Evolutionary conservation across 176 grass and related monocot species (phyloP), one percentile per base, ranked within the genome.

Genomic region (Zizania latifolia): DNA sequence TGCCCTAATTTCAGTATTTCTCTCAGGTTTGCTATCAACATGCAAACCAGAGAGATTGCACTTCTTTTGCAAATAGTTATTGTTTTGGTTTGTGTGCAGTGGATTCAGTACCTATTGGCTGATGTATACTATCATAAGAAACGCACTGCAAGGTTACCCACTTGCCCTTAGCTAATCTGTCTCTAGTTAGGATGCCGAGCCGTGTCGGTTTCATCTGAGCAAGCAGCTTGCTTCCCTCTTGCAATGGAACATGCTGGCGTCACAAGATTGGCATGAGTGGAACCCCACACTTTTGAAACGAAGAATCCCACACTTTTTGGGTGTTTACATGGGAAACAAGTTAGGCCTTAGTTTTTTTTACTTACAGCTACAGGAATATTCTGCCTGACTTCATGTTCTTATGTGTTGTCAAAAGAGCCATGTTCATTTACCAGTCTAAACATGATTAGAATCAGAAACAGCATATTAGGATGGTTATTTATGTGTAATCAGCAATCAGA

Each of bases 181-280:
- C 40, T 67, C 10, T 53, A 21, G 31, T 48, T 82, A 53, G 50
- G 79, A 82, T 73, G 50, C 10, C n/a, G 56, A 73, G 51, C 27
- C 32, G 67, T 82, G 38, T 21, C 0, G 10, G 60, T 83, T 9
- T 78, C 26, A 59, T 39, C 29, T 5, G 24, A 67, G 34, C 37
- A 64, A 37, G 58, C 5, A 40, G 58, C 53, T 71, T 6, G 23
- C 3, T 77, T 82, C 38, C 72, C 51, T 33, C 24, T 32, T 72
- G 79, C 79, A 17, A 34, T n/a, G 3, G 21, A 67, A 58, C 60
- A 39, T 60, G 39, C 1, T 78, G 41, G 58, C 48, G 67, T 82
- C 85, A 87, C 79, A 73, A 83, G 67, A 40, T 28, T 66, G 21
- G 80, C 67, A 87, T 78, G 79, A 87, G 62, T 56, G 48, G 68